phyloP scores from a whole-genome alignment of 2,329 filamentous ascomycete genomes.

The Fusarium torreyae region DNA sequence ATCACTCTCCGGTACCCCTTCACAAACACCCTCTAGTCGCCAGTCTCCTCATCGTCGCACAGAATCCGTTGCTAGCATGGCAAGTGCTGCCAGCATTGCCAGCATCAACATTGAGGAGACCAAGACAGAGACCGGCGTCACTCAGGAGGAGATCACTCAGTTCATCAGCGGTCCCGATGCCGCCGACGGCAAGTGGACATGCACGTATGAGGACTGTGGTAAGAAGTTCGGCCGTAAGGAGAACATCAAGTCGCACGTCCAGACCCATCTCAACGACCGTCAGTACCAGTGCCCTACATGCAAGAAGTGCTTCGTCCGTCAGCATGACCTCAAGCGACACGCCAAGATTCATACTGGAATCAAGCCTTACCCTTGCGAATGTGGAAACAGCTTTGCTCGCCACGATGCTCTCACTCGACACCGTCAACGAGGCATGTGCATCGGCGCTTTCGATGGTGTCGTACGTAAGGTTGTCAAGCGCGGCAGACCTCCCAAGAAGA shows the following conservation, averaged over 20 bases:
- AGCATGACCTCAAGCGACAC: conserved; percentile 97
- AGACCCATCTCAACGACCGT: conserved; percentile 96
- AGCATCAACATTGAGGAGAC: conserved; percentile 76
- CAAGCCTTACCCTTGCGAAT: conserved; percentile 95
- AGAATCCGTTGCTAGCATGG: conserved; percentile 72
- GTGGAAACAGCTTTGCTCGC: conserved; percentile 93
- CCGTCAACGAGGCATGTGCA: conserved; percentile 95
- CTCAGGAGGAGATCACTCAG: conserved; percentile 84
- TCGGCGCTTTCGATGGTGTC: conserved; percentile 89
- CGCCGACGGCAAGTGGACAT: conserved; percentile 84
- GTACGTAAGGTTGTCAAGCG: conserved; percentile 73
- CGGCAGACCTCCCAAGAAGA: conserved; percentile 73
- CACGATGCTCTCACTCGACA: conserved; percentile 96
- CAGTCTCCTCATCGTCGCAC: conserved; percentile 66
- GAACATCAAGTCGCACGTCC: conserved; percentile 98
- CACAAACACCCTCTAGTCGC: conserved; percentile 40
- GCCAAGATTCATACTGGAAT: conserved; percentile 97
- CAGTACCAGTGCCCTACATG: conserved; percentile 96
- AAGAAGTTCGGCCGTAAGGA: conserved; percentile 97
- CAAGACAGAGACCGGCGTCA: conserved; percentile 85
- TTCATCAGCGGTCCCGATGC: conserved; percentile 82
- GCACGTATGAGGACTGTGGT: conserved; percentile 82
- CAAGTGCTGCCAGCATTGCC: conserved; percentile 71
- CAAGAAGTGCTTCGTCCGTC: conserved; percentile 94
- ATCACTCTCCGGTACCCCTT: conserved; percentile 36